Evolutionary conservation across 495 filamentous ascomycete species (phyloP).

Genomic region (Hypoxylon fuscum): DNA sequence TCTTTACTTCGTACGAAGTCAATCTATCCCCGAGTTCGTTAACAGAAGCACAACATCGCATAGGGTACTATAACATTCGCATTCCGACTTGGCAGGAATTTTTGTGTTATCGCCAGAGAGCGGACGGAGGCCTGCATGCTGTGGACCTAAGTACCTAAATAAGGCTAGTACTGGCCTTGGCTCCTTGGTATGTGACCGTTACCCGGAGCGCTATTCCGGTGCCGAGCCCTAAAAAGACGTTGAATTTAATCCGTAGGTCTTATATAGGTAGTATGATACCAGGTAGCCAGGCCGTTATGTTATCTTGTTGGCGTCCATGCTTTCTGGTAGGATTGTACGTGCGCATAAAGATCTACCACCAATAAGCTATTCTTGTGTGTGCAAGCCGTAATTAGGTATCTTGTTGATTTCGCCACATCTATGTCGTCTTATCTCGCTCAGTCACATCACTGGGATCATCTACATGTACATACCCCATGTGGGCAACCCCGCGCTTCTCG

Average conservation of each 20-base stretch:
- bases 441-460: constrained; percentile 3
- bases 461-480: constrained; percentile 24
- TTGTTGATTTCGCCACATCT: constrained; percentile 5
- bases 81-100: constrained; percentile 17
- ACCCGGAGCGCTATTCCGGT: constrained; percentile 21
- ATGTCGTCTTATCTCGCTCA: constrained; percentile 13
- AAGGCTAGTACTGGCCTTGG: too few relatives aligned
- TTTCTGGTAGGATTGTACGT: too few relatives aligned
- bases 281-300: not conserved
- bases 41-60: constrained; percentile 33
- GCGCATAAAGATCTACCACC: constrained; percentile 11
- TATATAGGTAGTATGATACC: too few relatives aligned
- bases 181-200: not conserved
- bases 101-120: not conserved
- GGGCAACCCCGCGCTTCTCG: constrained; percentile 11
- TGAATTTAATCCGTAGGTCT: too few relatives aligned
- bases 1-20: too few relatives aligned
- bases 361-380: constrained; percentile 8
- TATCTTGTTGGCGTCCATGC: not conserved
- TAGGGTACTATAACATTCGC: constrained; percentile 25
- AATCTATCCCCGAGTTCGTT: not conserved
- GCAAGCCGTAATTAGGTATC: constrained; percentile 4
- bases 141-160: too few relatives aligned
- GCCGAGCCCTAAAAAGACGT: constrained; percentile 7
- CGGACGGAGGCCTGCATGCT: too few relatives aligned